Base-by-base conservation (phyloP, 306 rosid species). In the Boehmeria nivea region DNA sequence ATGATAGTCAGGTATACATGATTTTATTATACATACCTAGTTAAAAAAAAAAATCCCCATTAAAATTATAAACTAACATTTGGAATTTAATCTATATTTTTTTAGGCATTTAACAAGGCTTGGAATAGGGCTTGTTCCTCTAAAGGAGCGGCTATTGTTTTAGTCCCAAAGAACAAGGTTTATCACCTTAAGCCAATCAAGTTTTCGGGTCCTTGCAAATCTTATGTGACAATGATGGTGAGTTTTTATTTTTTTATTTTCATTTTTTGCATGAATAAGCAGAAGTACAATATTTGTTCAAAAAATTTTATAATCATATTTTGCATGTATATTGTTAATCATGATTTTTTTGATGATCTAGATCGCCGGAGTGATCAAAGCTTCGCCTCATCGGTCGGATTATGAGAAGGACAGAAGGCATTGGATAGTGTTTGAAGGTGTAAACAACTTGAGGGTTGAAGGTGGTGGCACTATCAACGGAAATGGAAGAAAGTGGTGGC, bases 401-500 rank as follows among this genome's bases (percentile, higher is more conserved):
- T 88, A 88, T 38, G 53, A 18, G 25, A 6, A 64, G 14, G 81
- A 80, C 57, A 44, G 36, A 13, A 34, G 16, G 4, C 71, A 50
- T 24, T 88, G 96, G 94, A 74, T 88, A 45, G 13, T 43, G 69
- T 88, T 88, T 66, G 51, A 69, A 4, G 65, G 55, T 33, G 25
- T 88, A 0, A 21, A 42, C 0, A 63, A 73, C 66, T 63, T 88
- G 7, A 59, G n/a, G 14, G 85, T 88, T 51, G 65, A 78, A 71
- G 94, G 96, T 46, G 79, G 76, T 15, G 94, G 96, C 26, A 71
- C 64, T 24, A 60, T 89, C 79, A 18, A 89, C 64, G 95, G 97
- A 18, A 89, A 86, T 63, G 97, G 97, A 8, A 77, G 31, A 62
- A 77, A 14, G 39, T 89, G 95, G 97, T 89, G 97, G 97, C 12